phyloP scores from a whole-genome alignment of 2,329 filamentous ascomycete species.

The Penicillium sp. region DNA sequence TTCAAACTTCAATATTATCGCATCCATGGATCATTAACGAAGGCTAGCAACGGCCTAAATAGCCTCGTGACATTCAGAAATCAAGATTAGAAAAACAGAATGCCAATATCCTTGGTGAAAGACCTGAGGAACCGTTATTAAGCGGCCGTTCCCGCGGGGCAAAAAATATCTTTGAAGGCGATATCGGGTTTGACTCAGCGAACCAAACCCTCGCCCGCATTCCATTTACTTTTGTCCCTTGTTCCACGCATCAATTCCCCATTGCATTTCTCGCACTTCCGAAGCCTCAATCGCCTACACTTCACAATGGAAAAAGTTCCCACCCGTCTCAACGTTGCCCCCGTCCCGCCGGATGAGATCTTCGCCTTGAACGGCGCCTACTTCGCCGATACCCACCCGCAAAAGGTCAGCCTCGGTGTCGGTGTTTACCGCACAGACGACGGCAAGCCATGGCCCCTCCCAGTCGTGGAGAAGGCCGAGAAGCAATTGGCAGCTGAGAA shows the following conservation, averaged over 20 bases:
- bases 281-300: background rate
- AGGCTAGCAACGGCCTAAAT: conserved; percentile 12
- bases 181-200: conserved; percentile 34
- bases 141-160: conserved; percentile 25
- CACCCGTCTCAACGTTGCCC: conserved; percentile 59
- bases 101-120: background rate
- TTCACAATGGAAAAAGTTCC: conserved; percentile 31
- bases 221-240: background rate
- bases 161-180: conserved; percentile 22
- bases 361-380: conserved; percentile 87
- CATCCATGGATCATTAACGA: background rate
- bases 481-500: conserved; percentile 73
- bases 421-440: conserved; percentile 90
- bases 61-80: conserved; percentile 10
- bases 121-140: conserved; percentile 17
- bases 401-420: conserved; percentile 88
- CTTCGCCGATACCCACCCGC: conserved; percentile 66
- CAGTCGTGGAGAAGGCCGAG: conserved; percentile 84
- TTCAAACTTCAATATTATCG: background rate
- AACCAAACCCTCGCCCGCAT: background rate
- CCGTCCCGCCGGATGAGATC: conserved; percentile 86
- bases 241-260: background rate
- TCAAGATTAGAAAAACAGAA: background rate
- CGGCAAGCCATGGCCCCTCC: conserved; percentile 94
- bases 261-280: background rate